These are phyloP conservation scores for Paulownia fortunei DNA, from an alignment of 257 asterid species.

Conservation along the genomic window DNA sequence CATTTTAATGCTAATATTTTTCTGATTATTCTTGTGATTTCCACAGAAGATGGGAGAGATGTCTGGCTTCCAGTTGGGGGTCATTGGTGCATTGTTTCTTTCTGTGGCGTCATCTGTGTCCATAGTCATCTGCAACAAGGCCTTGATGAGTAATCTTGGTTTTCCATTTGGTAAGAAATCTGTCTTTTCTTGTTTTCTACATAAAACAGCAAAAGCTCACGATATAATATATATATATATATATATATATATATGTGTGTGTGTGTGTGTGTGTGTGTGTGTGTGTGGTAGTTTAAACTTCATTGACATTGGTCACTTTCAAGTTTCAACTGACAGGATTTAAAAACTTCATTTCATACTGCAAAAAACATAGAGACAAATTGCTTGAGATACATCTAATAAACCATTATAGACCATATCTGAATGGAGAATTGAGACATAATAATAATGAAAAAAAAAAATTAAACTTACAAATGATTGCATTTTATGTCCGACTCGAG, in stretches of 20 bases:
- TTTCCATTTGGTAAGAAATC: slow-evolving; percentile 62
- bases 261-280: neutral
- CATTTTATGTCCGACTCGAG: neutral
- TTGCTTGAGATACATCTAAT: too few relatives aligned
- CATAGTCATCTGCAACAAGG: slow-evolving; percentile 80
- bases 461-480: neutral
- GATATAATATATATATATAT: neutral
- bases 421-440: too few relatives aligned
- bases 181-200: too few relatives aligned
- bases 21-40: neutral
- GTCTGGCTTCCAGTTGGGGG: slow-evolving; percentile 63
- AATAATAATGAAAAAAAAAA: neutral
- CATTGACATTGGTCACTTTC: neutral
- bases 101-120: slow-evolving; percentile 85
- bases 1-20: neutral
- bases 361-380: neutral
- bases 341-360: neutral
- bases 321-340: neutral
- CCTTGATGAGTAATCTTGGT: slow-evolving; percentile 83
- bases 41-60: slow-evolving; percentile 66
- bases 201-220: neutral
- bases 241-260: too few relatives aligned
- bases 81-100: slow-evolving; percentile 65
- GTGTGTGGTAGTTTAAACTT: too few relatives aligned
- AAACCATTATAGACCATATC: neutral